Conservation (phyloP, 176 grass and related monocot genomes). For the Avena eriantha region DNA sequence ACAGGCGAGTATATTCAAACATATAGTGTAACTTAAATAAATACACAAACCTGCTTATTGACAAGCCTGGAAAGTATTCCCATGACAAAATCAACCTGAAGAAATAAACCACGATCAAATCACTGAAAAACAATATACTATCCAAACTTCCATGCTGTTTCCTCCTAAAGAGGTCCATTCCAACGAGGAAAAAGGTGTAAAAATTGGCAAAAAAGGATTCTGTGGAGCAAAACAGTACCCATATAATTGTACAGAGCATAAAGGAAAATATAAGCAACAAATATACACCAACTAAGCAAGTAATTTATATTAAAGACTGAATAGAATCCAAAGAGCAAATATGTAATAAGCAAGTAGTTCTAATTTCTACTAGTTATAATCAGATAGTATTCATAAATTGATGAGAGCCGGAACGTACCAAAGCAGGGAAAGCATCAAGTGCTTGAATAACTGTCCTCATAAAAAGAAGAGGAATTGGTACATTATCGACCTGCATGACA, state of each 20-base stretch:
- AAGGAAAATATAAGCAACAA: background rate
- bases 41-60: slow-evolving; percentile 72
- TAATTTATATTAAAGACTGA: slow-evolving; percentile 22
- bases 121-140: slow-evolving; percentile 17
- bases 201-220: slow-evolving; percentile 17
- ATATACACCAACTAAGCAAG: slow-evolving; percentile 27
- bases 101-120: slow-evolving; percentile 46
- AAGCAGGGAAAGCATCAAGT: slow-evolving; percentile 92
- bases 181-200: background rate
- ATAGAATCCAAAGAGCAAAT: slow-evolving; percentile 1
- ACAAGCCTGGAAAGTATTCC: slow-evolving; percentile 89
- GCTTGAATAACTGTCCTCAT: slow-evolving; percentile 99
- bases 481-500: slow-evolving; percentile 77
- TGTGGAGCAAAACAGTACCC: slow-evolving; percentile 1
- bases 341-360: background rate
- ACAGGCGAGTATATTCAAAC: slow-evolving; percentile 19
- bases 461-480: slow-evolving; percentile 96
- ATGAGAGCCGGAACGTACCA: slow-evolving; percentile 64
- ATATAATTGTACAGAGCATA: slow-evolving; percentile 22
- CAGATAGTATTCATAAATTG: slow-evolving; percentile 37
- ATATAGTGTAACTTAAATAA: slow-evolving; percentile 15
- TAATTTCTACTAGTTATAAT: slow-evolving; percentile 14
- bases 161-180: slow-evolving; percentile 30
- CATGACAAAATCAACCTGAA: slow-evolving; percentile 99
- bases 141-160: slow-evolving; percentile 11